A percentile compares a stretch with the other conserved stretches of the same genome.
Evolutionary conservation across 2,329 filamentous ascomycete species (phyloP).

Genomic region (Chaetomium olivaceum): DNA sequence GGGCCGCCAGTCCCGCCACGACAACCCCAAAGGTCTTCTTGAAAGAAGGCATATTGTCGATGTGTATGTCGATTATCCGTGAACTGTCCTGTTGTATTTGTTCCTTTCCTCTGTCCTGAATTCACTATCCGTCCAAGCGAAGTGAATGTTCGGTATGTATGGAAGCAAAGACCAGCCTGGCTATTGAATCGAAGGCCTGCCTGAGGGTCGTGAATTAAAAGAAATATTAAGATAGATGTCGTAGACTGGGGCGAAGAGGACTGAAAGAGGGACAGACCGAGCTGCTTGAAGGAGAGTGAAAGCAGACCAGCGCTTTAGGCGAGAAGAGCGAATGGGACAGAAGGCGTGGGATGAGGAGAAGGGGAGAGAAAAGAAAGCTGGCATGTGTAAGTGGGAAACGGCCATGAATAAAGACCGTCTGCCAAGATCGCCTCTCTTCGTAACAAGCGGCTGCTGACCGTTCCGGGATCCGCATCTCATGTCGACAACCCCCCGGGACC

Average conservation of each 20-base stretch:
- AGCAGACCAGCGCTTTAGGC: constrained; percentile 55
- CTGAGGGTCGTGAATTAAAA: constrained; percentile 30
- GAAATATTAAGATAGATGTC: constrained; percentile 31
- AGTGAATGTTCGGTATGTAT: constrained; percentile 26
- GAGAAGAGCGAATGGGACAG: constrained; percentile 36
- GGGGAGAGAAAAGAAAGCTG: constrained; percentile 17
- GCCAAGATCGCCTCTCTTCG: constrained; percentile 29
- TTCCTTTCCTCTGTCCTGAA: constrained; percentile 31
- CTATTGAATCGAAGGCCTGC: constrained; percentile 34
- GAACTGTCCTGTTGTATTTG: constrained; percentile 29
- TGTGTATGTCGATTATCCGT: constrained; percentile 32
- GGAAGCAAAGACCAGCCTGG: constrained; percentile 45
- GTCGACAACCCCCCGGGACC: background rate
- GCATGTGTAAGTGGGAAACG: constrained; percentile 28
- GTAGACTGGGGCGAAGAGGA: constrained; percentile 16
- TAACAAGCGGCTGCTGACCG: constrained; percentile 31
- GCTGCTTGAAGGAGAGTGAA: constrained; percentile 38
- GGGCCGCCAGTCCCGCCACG: constrained; percentile 48
- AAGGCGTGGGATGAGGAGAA: constrained; percentile 26
- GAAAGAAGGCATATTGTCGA: constrained; percentile 46
- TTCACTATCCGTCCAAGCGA: constrained; percentile 31
- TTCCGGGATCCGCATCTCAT: constrained; percentile 34
- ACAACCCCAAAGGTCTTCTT: constrained; percentile 47
- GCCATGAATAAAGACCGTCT: constrained; percentile 32
- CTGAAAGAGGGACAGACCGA: constrained; percentile 32